Evolutionary conservation across 225 moss, liverwort and hornwort genomes (phyloP).

Genomic region (Thuidium tamariscinum): DNA sequence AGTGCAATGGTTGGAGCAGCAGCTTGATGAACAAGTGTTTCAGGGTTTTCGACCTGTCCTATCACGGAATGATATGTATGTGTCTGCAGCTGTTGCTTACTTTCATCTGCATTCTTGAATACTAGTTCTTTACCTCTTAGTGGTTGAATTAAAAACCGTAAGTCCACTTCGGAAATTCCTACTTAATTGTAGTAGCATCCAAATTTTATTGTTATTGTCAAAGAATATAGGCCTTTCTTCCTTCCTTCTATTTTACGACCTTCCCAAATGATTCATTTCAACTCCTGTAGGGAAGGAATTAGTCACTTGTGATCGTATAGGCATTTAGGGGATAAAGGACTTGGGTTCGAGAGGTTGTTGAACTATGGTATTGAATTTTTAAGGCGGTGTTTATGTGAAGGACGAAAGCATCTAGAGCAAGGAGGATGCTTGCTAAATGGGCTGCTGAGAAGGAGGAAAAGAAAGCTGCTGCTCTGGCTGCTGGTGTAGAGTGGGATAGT

Average conservation of each 20-base stretch:
- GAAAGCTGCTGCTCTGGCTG: slow-evolving; percentile 76
- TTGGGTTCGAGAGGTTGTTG: not conserved
- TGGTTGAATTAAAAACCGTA: not conserved
- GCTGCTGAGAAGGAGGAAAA: slow-evolving; percentile 92
- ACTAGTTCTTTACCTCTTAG: not conserved
- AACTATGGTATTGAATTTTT: not conserved
- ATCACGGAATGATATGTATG: slow-evolving; percentile 76
- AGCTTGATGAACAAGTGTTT: slow-evolving; percentile 85
- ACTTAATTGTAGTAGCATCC: not conserved
- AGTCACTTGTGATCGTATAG: not conserved
- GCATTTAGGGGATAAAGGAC: not conserved
- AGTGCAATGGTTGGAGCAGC: slow-evolving; percentile 87
- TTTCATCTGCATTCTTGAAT: not conserved
- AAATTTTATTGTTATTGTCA: not conserved
- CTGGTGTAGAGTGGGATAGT: slow-evolving; percentile 82
- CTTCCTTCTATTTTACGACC: not conserved
- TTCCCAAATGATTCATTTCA: not conserved
- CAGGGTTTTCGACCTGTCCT: slow-evolving; percentile 88
- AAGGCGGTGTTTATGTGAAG: slow-evolving; percentile 18
- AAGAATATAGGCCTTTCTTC: not conserved
- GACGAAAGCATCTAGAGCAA: slow-evolving; percentile 86
- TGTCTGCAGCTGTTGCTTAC: not conserved
- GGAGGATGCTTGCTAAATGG: slow-evolving; percentile 70
- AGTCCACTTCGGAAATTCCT: not conserved
- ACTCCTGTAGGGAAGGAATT: not conserved